phyloP scores from a whole-genome alignment of 495 filamentous ascomycete genomes.

The Endocarpon pusillum region DNA sequence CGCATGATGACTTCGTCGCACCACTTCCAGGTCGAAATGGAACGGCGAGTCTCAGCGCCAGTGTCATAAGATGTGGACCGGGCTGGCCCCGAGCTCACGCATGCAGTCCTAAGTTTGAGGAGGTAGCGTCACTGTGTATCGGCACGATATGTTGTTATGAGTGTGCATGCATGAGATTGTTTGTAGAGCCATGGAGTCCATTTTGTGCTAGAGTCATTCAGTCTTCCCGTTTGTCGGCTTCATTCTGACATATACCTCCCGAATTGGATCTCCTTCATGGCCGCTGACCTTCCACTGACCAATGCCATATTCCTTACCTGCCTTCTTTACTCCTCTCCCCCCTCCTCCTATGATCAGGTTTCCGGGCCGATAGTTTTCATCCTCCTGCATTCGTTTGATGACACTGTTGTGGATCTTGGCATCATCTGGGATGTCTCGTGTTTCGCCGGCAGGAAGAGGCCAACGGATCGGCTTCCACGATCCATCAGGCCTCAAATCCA shows the following conservation, averaged over 20 bases:
- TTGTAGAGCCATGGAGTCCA: no score
- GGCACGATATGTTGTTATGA: no score
- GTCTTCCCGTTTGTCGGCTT: no score
- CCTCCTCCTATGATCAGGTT: conserved; percentile 72
- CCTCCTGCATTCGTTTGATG: conserved; percentile 21
- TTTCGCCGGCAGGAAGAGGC: conserved; percentile 10
- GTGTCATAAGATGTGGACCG: no score
- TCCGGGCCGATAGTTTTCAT: conserved; percentile 54
- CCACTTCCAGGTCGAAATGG: no score
- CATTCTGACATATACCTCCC: conserved; percentile 41
- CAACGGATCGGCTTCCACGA: conserved; percentile 45
- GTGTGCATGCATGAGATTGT: no score
- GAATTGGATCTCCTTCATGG: conserved; percentile 45
- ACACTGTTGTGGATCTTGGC: conserved; percentile 8
- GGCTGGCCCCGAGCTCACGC: no score
- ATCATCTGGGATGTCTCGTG: conserved; percentile 9
- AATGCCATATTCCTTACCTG: conserved; percentile 43
- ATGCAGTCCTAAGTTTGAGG: no score
- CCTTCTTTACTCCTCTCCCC: conserved; percentile 46
- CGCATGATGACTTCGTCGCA: no score
- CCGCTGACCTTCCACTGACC: conserved; percentile 56
- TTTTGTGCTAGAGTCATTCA: no score
- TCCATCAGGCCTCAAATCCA: conserved; percentile 47
- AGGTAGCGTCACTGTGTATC: no score
- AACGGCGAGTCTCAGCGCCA: no score